Evolutionary conservation across 192 early-diverging fungal genomes (phyloP).

Genomic region (Entomortierella parvispora): DNA sequence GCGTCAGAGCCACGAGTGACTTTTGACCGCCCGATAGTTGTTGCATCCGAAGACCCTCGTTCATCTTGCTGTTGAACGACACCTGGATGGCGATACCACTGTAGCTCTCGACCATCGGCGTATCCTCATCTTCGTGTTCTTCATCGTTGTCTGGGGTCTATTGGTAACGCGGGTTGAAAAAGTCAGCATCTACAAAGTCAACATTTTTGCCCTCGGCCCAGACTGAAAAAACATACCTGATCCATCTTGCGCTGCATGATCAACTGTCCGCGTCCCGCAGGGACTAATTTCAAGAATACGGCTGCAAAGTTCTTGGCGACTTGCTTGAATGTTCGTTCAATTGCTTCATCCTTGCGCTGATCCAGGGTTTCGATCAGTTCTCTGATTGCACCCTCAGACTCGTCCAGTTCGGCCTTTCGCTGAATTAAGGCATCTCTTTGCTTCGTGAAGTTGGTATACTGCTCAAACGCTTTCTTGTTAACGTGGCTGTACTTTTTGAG

Average conservation of each 20-base stretch:
- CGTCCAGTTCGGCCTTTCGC: constrained; percentile 90
- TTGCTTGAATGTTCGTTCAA: constrained; percentile 94
- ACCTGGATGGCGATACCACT: constrained; percentile 91
- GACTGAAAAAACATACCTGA: constrained; percentile 22
- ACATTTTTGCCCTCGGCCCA: too few relatives aligned
- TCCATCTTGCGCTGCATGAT: constrained; percentile 84
- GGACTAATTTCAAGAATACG: constrained; percentile 92
- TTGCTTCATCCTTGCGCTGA: constrained; percentile 96
- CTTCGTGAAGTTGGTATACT: constrained; percentile 93
- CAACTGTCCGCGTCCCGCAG: constrained; percentile 83
- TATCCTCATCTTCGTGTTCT: constrained; percentile 53
- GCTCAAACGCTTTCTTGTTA: constrained; percentile 99
- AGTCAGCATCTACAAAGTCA: background rate
- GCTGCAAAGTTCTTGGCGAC: constrained; percentile 88
- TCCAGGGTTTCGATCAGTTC: constrained; percentile 92
- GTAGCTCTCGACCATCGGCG: constrained; percentile 81
- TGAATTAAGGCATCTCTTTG: constrained; percentile 85
- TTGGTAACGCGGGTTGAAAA: background rate
- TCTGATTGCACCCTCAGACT: constrained; percentile 81
- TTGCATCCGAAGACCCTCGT: constrained; percentile 91
- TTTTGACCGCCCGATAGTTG: constrained; percentile 99
- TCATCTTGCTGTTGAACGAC: constrained; percentile 91
- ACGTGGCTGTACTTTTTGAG: constrained; percentile 93
- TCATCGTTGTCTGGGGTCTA: constrained; percentile 50
- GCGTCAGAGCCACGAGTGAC: constrained; percentile 93